A percentile compares a stretch with the other conserved stretches of the same genome.
phyloP scores from a whole-genome alignment of 192 early-diverging fungal species.

The Podila clonocystis region DNA sequence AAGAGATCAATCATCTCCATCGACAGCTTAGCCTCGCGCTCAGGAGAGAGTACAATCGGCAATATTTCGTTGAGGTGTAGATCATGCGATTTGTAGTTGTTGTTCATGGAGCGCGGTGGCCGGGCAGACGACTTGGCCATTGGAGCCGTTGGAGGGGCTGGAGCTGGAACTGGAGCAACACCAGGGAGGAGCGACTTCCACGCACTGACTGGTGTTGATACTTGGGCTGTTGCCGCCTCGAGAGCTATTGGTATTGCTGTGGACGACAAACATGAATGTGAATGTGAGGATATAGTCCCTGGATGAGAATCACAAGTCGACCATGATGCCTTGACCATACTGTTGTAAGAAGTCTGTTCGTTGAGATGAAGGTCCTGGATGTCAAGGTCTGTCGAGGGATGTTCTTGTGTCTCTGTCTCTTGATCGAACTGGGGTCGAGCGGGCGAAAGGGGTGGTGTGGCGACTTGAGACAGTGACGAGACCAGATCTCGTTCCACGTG shows the following conservation, averaged over 20 bases:
- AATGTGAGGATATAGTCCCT: too few species aligned
- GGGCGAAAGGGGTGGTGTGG: conserved; percentile 39
- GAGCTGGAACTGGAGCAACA: not conserved
- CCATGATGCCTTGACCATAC: too few species aligned
- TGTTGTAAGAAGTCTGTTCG: too few species aligned
- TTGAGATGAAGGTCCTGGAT: too few species aligned
- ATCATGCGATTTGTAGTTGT: conserved; percentile 1
- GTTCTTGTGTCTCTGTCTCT: not conserved
- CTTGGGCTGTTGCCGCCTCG: not conserved
- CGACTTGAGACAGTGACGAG: conserved; percentile 18
- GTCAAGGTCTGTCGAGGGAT: too few species aligned
- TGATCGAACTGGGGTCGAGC: conserved; percentile 13
- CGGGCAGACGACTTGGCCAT: not conserved
- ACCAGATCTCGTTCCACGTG: not conserved
- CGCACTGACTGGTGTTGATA: not conserved
- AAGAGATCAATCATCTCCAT: conserved; percentile 70
- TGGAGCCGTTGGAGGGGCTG: not conserved
- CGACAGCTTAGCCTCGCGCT: conserved; percentile 57
- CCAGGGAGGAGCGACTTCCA: not conserved
- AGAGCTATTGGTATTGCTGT: not conserved
- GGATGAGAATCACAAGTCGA: too few species aligned
- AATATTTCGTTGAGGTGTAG: conserved; percentile 22
- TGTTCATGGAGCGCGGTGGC: not conserved
- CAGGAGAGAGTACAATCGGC: conserved; percentile 33
- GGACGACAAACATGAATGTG: too few species aligned